phyloP scores from a whole-genome alignment of 805 yeast species.

The Hanseniaspora guilliermondii region DNA sequence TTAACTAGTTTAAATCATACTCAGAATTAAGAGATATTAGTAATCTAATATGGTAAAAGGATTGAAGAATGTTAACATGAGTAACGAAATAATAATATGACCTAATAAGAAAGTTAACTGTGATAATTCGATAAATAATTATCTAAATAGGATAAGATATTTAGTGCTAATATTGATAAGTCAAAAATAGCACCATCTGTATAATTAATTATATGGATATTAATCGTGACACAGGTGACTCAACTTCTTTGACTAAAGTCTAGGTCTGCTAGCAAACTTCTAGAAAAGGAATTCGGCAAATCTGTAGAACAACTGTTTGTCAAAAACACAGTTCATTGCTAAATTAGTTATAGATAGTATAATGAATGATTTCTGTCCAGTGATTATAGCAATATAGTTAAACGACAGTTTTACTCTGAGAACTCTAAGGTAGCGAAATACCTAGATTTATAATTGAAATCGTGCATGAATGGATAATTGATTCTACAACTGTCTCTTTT shows the following conservation, averaged over 20 bases:
- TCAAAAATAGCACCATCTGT: no score
- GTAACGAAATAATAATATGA: background rate
- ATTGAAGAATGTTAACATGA: constrained; percentile 4
- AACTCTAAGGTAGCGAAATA: constrained; percentile 7
- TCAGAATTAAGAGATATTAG: background rate
- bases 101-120: background rate
- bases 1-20: background rate
- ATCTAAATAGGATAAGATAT: background rate
- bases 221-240: background rate
- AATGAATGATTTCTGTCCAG: constrained; percentile 6
- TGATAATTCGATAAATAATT: background rate
- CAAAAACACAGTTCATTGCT: constrained; percentile 6
- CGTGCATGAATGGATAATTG: constrained; percentile 6
- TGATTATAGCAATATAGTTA: background rate
- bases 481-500: constrained; percentile 1
- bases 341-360: constrained; percentile 1
- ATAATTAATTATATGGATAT: background rate
- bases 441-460: constrained; percentile 6
- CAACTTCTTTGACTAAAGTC: background rate
- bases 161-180: background rate
- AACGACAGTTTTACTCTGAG: constrained; percentile 4
- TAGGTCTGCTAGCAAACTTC: background rate
- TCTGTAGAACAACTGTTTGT: background rate
- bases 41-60: background rate
- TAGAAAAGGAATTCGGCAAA: constrained; percentile 4